These are phyloP conservation scores for Alternaria arborescens DNA, from an alignment of 2,329 filamentous ascomycete genomes.

Conservation along the genomic window DNA sequence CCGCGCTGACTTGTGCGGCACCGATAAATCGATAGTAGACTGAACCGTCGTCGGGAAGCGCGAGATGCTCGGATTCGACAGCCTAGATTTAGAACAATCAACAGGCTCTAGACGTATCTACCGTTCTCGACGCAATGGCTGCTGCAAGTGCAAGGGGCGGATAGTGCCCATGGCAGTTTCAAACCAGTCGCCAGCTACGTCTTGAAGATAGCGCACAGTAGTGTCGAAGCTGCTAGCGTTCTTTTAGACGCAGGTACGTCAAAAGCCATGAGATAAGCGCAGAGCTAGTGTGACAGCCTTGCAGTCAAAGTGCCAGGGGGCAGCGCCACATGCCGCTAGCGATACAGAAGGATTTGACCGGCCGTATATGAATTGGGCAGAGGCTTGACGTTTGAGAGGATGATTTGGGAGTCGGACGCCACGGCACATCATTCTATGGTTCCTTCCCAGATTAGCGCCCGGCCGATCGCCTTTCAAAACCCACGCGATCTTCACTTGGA, in stretches of 20 bases:
- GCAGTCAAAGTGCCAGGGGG: slow-evolving; percentile 7
- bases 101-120: slow-evolving; percentile 8
- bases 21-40: slow-evolving; percentile 17
- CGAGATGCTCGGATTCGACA: slow-evolving; percentile 11
- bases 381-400: not conserved
- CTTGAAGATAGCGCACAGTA: slow-evolving; percentile 5
- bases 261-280: slow-evolving; percentile 12
- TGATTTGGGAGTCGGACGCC: slow-evolving; percentile 6
- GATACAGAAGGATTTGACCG: slow-evolving; percentile 3
- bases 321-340: slow-evolving; percentile 10
- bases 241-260: slow-evolving; percentile 16
- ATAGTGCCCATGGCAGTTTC: slow-evolving; percentile 6
- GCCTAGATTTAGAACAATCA: slow-evolving; percentile 18
- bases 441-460: slow-evolving; percentile 16
- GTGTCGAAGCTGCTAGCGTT: slow-evolving; percentile 5
- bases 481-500: slow-evolving; percentile 3
- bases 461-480: slow-evolving; percentile 13
- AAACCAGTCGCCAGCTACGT: slow-evolving; percentile 3
- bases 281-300: slow-evolving; percentile 18
- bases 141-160: slow-evolving; percentile 17
- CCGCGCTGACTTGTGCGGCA: slow-evolving; percentile 15
- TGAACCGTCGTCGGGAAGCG: slow-evolving; percentile 12
- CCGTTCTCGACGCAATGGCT: slow-evolving; percentile 2
- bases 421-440: slow-evolving; percentile 5
- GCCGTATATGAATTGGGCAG: not conserved